Percentiles rank a stretch among this genome's conserved stretches.
phyloP scores from a whole-genome alignment of 202 grass and related monocot genomes.

The Saccharum hybrid region DNA sequence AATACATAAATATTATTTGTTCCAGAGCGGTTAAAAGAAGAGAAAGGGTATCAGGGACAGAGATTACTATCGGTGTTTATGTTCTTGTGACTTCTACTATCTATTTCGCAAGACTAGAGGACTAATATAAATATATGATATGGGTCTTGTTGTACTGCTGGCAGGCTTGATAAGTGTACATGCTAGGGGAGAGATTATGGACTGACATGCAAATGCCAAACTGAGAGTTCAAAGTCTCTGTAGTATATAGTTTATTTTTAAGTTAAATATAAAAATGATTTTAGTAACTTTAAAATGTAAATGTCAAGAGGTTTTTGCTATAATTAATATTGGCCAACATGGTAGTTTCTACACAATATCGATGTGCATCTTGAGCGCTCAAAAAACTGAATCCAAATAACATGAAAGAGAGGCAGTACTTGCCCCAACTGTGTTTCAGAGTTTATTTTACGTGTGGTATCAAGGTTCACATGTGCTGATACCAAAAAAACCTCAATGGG shows the following conservation, averaged over 20 bases:
- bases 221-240: not conserved
- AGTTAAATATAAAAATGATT: conserved; percentile 5
- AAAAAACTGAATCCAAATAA: not conserved
- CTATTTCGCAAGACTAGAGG: not conserved
- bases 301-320: not conserved
- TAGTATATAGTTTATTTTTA: not conserved
- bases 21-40: not conserved
- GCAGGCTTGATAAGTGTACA: not conserved
- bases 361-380: not conserved
- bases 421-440: not conserved
- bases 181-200: conserved; percentile 6
- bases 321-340: not conserved
- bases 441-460: not conserved
- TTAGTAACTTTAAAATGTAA: conserved; percentile 4
- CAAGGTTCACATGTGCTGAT: not conserved
- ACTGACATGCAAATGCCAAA: not conserved
- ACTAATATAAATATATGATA: not conserved
- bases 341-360: not conserved
- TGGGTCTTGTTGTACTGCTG: not conserved
- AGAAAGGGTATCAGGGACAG: not conserved
- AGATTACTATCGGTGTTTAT: conserved; percentile 15
- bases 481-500: not conserved
- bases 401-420: not conserved
- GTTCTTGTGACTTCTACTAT: not conserved
- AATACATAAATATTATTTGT: not conserved